These are phyloP conservation scores for Auxenochlorella pyrenoidosa DNA, from an alignment of 139 green algal species.

Conservation along the genomic window DNA sequence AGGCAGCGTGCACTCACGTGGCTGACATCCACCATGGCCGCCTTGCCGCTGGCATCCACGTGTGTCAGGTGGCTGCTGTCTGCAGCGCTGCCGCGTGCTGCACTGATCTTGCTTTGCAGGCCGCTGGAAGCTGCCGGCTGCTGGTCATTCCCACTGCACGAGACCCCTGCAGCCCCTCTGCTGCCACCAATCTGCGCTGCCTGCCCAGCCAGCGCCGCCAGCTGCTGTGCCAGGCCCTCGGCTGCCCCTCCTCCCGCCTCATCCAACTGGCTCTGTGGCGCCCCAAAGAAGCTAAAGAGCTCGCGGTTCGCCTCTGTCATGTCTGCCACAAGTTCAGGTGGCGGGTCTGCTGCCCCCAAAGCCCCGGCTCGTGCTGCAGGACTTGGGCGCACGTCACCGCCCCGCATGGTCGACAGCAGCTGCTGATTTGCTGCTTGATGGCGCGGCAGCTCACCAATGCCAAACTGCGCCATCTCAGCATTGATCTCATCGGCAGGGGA, in stretches of 20 bases:
- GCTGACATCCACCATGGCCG: slow-evolving; percentile 89
- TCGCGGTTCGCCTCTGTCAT: background rate
- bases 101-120: no score
- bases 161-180: background rate
- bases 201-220: background rate
- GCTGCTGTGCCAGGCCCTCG: background rate
- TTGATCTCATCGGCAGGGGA: slow-evolving; percentile 4
- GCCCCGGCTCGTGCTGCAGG: background rate
- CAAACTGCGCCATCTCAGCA: background rate
- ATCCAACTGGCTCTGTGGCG: background rate
- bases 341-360: background rate
- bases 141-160: background rate
- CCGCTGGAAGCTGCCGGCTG: background rate
- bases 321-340: background rate
- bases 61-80: slow-evolving; percentile 50
- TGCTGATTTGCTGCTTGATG: background rate
- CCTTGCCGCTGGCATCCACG: slow-evolving; percentile 60
- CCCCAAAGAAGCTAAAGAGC: slow-evolving; percentile 1
- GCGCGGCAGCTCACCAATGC: background rate
- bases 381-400: background rate
- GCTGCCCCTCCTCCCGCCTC: background rate
- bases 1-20: slow-evolving; percentile 36
- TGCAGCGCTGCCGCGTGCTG: background rate
- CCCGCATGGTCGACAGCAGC: background rate
- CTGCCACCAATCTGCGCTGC: background rate